These are phyloP conservation scores for Eucalyptus leucophloia DNA, from an alignment of 345 rosid genomes.

Conservation along the genomic window DNA sequence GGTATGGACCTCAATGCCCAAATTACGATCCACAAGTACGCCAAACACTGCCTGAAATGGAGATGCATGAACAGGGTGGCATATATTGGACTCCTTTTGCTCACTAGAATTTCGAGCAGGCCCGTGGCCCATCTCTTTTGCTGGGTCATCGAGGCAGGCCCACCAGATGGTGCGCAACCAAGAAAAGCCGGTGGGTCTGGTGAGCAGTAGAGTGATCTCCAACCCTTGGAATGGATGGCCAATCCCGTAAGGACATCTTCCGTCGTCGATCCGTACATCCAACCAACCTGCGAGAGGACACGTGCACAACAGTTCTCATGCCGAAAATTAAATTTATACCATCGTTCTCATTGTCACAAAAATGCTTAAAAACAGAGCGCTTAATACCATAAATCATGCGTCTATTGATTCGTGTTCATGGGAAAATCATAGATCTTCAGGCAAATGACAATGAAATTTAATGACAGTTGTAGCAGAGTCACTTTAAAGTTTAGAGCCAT, in stretches of 20 bases:
- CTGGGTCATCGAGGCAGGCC: constrained; percentile 27
- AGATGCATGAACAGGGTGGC: constrained; percentile 6
- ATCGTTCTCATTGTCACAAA: not conserved
- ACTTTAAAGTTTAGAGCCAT: not conserved
- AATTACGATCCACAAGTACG: not conserved
- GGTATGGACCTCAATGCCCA: constrained; percentile 49
- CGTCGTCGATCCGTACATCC: constrained; percentile 45
- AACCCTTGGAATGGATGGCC: constrained; percentile 35
- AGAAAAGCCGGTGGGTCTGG: constrained; percentile 41
- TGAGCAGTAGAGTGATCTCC: constrained; percentile 11
- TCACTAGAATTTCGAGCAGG: constrained; percentile 28
- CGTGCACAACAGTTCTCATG: not conserved
- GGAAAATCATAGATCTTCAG: not conserved
- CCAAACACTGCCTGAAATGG: constrained; percentile 34
- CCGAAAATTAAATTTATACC: not conserved
- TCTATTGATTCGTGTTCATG: not conserved
- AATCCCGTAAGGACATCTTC: constrained; percentile 53
- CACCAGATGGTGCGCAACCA: constrained; percentile 35
- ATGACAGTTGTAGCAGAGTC: not conserved
- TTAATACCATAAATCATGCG: not conserved
- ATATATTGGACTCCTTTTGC: constrained; percentile 18
- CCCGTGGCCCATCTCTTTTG: constrained; percentile 60
- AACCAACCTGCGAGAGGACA: constrained; percentile 26
- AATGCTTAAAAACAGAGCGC: not conserved
- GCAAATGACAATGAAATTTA: not conserved